Conservation (phyloP, 768 basidiomycete genomes). For the Boletus tylopilopsis region DNA sequence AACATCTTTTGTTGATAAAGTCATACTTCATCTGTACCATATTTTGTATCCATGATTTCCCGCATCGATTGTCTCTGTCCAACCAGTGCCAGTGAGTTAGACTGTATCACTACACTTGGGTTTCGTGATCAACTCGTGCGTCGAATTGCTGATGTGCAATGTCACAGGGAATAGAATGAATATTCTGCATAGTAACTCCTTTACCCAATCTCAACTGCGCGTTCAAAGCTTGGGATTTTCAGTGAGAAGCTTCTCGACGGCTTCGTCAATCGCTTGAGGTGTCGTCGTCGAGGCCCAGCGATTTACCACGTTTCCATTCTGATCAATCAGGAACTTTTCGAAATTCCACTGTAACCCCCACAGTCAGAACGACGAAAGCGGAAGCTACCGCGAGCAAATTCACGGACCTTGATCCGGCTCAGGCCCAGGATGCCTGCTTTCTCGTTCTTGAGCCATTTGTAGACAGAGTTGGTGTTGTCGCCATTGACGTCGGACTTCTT, state of each 20-base stretch:
- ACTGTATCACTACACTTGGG: no score
- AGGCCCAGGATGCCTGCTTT: conserved; percentile 72
- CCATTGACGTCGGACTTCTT: conserved; percentile 95
- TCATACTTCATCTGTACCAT: no score
- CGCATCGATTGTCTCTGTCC: no score
- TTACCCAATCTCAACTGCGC: background rate
- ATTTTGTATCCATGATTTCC: no score
- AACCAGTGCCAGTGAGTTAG: no score
- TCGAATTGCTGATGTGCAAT: no score
- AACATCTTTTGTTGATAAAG: background rate
- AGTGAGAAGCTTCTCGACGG: conserved; percentile 57
- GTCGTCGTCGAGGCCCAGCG: conserved; percentile 77
- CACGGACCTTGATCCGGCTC: conserved; percentile 66
- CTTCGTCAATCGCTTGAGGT: conserved; percentile 58
- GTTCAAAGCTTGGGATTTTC: conserved; percentile 16
- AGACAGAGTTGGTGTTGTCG: conserved; percentile 76
- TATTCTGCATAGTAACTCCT: background rate
- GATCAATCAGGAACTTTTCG: conserved; percentile 83
- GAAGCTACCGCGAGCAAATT: background rate
- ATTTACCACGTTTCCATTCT: conserved; percentile 69
- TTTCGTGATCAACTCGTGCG: no score
- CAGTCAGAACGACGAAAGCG: background rate
- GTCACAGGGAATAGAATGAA: no score
- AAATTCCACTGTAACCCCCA: conserved; percentile 70
- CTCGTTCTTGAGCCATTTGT: conserved; percentile 78